Percentiles rank a stretch among this genome's conserved stretches.
These are phyloP conservation scores for Scleroderma citrinum DNA, from an alignment of 768 basidiomycete genomes.

Conservation along the genomic window DNA sequence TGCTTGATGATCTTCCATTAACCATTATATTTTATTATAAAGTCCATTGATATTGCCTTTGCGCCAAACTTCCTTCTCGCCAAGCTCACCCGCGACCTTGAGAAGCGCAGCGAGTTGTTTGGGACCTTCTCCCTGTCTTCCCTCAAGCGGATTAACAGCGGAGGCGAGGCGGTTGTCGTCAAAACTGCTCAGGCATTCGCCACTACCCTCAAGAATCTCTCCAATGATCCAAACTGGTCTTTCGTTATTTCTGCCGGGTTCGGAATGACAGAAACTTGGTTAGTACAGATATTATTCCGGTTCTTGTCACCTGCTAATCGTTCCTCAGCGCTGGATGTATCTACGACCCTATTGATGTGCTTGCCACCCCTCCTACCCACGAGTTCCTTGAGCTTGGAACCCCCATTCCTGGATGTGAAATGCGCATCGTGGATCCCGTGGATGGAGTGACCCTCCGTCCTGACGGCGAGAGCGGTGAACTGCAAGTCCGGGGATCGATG, in stretches of 20 bases:
- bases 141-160: constrained; percentile 34
- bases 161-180: constrained; percentile 38
- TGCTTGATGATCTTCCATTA: constrained; percentile 13
- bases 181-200: constrained; percentile 34
- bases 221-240: constrained; percentile 11
- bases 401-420: constrained; percentile 24
- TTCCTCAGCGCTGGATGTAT: constrained; percentile 33
- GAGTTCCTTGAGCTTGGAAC: constrained; percentile 36
- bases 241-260: constrained; percentile 26
- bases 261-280: constrained; percentile 41
- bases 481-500: constrained; percentile 38
- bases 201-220: constrained; percentile 24
- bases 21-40: not conserved
- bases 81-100: constrained; percentile 30
- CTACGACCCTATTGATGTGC: constrained; percentile 29
- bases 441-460: constrained; percentile 23
- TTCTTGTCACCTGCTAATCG: not conserved
- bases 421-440: constrained; percentile 30
- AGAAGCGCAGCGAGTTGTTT: constrained; percentile 17
- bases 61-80: constrained; percentile 41
- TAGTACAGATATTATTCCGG: constrained; percentile 1
- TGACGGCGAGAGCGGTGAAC: constrained; percentile 32
- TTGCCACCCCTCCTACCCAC: constrained; percentile 11
- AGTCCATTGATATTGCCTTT: constrained; percentile 29
- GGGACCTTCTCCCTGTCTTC: constrained; percentile 29